A percentile compares a stretch with the other conserved stretches of the same genome.
Conservation (phyloP, 1,139 yeast species). For the Maudiozyma humilis region DNA sequence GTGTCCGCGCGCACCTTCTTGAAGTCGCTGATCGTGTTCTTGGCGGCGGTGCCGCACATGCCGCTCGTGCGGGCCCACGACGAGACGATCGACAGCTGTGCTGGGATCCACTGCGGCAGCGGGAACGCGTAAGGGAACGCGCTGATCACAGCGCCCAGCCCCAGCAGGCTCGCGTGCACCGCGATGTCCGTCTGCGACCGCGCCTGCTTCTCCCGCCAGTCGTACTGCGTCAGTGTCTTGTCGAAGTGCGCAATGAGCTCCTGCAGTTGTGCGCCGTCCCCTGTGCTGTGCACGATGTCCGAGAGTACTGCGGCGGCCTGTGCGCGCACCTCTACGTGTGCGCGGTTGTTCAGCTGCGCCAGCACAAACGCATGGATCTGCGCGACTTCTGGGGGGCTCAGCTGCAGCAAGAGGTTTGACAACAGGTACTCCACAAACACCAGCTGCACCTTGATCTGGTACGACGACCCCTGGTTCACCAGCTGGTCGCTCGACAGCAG, state of each 20-base stretch:
- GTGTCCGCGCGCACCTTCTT: conserved; percentile 91
- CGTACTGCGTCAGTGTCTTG: conserved; percentile 29
- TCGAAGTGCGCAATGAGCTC: conserved; percentile 37
- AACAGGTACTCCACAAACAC: conserved; percentile 70
- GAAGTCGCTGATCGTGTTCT: conserved; percentile 71
- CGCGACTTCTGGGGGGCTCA: conserved; percentile 43
- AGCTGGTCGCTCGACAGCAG: conserved; percentile 37
- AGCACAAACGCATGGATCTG: conserved; percentile 48
- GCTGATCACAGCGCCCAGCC: conserved; percentile 77
- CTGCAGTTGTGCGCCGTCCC: conserved; percentile 32
- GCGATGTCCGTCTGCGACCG: conserved; percentile 39
- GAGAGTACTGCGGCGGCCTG: conserved; percentile 69
- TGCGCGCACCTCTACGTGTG: conserved; percentile 64
- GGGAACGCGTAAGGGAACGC: conserved; percentile 92
- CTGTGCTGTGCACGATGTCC: conserved; percentile 69
- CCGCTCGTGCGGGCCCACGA: conserved; percentile 61
- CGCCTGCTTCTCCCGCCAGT: conserved; percentile 31
- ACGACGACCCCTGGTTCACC: conserved; percentile 40
- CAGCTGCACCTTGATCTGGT: conserved; percentile 61
- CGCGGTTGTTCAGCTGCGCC: conserved; percentile 49
- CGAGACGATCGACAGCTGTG: conserved; percentile 59
- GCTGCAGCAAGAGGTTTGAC: conserved; percentile 57
- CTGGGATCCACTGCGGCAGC: conserved; percentile 86
- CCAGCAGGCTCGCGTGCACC: conserved; percentile 82
- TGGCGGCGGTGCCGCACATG: conserved; percentile 75